A percentile compares a stretch with the other conserved stretches of the same genome.
These are phyloP conservation scores for Pseudomonodictys pantanalensis DNA, from an alignment of 495 filamentous ascomycete genomes.

Conservation along the genomic window DNA sequence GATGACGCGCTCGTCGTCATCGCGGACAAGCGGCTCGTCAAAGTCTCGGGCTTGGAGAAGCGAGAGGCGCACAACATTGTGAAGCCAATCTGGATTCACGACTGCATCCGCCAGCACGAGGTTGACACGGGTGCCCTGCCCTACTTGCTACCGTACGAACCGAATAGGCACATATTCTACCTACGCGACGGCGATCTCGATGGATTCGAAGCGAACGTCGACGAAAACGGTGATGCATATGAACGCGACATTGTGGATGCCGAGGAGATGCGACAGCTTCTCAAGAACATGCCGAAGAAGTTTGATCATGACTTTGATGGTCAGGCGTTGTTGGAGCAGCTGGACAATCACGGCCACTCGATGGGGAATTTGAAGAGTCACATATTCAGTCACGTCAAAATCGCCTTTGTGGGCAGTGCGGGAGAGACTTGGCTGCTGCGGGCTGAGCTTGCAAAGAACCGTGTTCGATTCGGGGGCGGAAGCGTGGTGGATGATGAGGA, in stretches of 20 bases:
- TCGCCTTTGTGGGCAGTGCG: constrained; percentile 52
- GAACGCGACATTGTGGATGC: constrained; percentile 60
- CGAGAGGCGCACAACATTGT: constrained; percentile 66
- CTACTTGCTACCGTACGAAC: constrained; percentile 67
- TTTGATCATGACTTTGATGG: constrained; percentile 28
- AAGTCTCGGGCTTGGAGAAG: constrained; percentile 79
- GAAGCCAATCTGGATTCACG: constrained; percentile 77
- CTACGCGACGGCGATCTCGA: constrained; percentile 47
- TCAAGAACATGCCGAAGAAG: constrained; percentile 48
- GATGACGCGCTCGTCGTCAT: constrained; percentile 63
- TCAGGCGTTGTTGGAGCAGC: constrained; percentile 47
- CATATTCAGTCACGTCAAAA: constrained; percentile 62
- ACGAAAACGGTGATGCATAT: constrained; percentile 82
- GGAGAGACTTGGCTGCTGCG: constrained; percentile 1
- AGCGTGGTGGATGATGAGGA: constrained; percentile 44
- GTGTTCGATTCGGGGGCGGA: constrained; percentile 27
- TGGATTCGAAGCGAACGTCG: constrained; percentile 55
- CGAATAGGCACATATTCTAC: constrained; percentile 61
- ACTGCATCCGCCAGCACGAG: constrained; percentile 68
- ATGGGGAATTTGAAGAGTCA: constrained; percentile 54
- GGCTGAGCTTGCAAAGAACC: constrained; percentile 14
- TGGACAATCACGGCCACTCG: constrained; percentile 57
- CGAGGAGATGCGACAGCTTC: constrained; percentile 61
- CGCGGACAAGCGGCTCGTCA: constrained; percentile 76
- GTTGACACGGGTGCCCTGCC: constrained; percentile 56